Evolutionary conservation across 768 basidiomycete genomes (phyloP).

Genomic region (Leucosporidium creatinivorum): DNA sequence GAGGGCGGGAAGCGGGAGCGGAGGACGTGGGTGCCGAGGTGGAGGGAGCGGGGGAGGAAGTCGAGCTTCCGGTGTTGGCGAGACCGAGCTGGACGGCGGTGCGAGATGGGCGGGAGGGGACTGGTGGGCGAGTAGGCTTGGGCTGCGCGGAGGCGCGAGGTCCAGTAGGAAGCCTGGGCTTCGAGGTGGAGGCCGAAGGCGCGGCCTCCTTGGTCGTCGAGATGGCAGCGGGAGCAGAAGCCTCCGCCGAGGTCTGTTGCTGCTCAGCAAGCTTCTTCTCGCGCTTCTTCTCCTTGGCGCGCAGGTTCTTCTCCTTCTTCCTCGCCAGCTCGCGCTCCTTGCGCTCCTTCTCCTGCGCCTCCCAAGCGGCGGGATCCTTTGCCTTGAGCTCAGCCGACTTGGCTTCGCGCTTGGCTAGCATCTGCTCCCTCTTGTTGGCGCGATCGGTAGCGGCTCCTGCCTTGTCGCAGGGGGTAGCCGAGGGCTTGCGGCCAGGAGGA

Average conservation of each 20-base stretch:
- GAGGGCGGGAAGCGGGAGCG: background rate
- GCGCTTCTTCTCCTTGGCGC: conserved; percentile 9
- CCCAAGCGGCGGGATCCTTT: conserved; percentile 23
- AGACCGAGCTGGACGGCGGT: conserved; percentile 17
- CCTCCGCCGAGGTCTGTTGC: background rate
- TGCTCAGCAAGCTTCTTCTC: conserved; percentile 2
- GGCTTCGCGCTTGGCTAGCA: conserved; percentile 3
- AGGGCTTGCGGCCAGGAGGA: background rate
- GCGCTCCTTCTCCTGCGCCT: conserved; percentile 13
- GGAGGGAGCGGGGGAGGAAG: background rate
- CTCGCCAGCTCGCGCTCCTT: conserved; percentile 7
- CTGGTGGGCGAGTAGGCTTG: background rate
- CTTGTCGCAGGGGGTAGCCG: background rate
- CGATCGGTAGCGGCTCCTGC: background rate
- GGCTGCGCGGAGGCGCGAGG: background rate
- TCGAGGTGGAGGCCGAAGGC: background rate
- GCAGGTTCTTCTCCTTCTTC: conserved; percentile 1
- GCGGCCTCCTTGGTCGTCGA: too few species aligned
- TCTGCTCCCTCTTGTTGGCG: conserved; percentile 9
- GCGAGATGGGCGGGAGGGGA: conserved; percentile 10
- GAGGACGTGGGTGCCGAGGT: background rate
- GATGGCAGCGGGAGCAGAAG: background rate
- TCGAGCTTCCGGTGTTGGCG: background rate
- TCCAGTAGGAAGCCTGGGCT: background rate
- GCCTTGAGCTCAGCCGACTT: conserved; percentile 22